A percentile compares a stretch with the other conserved stretches of the same genome.
These are phyloP conservation scores for Scheffersomyces ergatensis DNA, from an alignment of 805 yeast species.

Conservation along the genomic window DNA sequence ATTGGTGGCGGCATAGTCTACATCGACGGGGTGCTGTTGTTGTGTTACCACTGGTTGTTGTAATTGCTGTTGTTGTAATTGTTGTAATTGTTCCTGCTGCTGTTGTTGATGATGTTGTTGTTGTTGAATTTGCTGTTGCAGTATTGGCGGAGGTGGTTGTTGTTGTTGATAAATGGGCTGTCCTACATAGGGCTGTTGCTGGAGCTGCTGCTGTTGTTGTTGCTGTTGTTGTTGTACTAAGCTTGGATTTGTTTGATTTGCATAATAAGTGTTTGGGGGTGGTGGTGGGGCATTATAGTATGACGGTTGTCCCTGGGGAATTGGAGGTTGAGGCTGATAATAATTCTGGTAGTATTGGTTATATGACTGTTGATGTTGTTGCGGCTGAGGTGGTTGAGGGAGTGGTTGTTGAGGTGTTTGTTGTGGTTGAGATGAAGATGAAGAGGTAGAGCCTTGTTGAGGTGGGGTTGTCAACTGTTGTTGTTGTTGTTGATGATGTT, in stretches of 20 bases:
- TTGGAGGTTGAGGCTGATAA: conserved; percentile 1
- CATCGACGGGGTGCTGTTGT: conserved; percentile 1
- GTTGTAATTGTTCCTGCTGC: conserved; percentile 4
- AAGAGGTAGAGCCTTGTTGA: not conserved
- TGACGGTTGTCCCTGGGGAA: not conserved
- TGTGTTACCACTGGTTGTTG: conserved; percentile 6
- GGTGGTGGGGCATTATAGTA: not conserved
- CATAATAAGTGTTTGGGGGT: too few species aligned
- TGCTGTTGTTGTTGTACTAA: not conserved
- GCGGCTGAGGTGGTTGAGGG: conserved; percentile 1
- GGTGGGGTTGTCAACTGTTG: not conserved
- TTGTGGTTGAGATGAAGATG: not conserved
- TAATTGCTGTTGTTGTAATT: conserved; percentile 7
- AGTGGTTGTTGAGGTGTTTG: not conserved
- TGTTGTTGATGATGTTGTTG: conserved; percentile 3
- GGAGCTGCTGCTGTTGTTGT: conserved; percentile 5
- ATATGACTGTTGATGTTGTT: conserved; percentile 2
- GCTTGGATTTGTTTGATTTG: too few species aligned
- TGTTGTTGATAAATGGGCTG: not conserved
- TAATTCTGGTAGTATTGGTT: not conserved
- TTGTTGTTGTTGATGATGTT: not conserved
- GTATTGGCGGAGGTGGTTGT: conserved; percentile 4
- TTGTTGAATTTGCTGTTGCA: not conserved
- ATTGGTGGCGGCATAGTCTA: not conserved
- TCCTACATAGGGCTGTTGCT: not conserved